phyloP scores from a whole-genome alignment of 306 rosid species.

The Benincasa hispida region DNA sequence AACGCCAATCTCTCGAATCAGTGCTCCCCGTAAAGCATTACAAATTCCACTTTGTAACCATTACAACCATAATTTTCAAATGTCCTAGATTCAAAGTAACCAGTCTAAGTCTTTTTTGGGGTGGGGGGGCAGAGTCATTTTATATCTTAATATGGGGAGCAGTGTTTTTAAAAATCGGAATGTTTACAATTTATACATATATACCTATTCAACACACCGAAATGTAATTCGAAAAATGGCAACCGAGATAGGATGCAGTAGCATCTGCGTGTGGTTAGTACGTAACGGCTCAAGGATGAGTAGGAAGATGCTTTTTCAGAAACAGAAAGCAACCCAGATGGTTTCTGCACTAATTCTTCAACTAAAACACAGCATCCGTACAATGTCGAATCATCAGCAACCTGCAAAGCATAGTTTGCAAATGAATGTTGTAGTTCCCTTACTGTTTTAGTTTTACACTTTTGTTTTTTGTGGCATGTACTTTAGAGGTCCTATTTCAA shows the following conservation, averaged over 20 bases:
- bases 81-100: not conserved
- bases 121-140: not conserved
- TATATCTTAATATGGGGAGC: not conserved
- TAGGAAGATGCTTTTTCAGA: constrained; percentile 42
- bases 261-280: constrained; percentile 81
- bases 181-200: not conserved
- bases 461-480: not conserved
- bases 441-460: not conserved
- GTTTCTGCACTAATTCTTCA: constrained; percentile 88
- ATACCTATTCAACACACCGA: constrained; percentile 81
- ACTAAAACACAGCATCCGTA: constrained; percentile 95
- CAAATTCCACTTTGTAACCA: not conserved
- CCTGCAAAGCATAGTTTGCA: constrained; percentile 32
- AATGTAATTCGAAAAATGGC: constrained; percentile 88
- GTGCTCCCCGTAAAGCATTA: not conserved
- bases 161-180: not conserved
- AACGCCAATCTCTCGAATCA: not conserved
- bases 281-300: constrained; percentile 61
- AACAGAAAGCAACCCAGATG: constrained; percentile 71
- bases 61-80: not conserved
- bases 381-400: constrained; percentile 88
- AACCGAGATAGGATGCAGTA: constrained; percentile 93
- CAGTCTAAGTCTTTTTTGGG: not conserved
- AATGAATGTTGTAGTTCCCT: not conserved
- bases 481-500: not conserved